These are phyloP conservation scores for Boletus speciosus DNA, from an alignment of 768 basidiomycete species.

Conservation along the genomic window DNA sequence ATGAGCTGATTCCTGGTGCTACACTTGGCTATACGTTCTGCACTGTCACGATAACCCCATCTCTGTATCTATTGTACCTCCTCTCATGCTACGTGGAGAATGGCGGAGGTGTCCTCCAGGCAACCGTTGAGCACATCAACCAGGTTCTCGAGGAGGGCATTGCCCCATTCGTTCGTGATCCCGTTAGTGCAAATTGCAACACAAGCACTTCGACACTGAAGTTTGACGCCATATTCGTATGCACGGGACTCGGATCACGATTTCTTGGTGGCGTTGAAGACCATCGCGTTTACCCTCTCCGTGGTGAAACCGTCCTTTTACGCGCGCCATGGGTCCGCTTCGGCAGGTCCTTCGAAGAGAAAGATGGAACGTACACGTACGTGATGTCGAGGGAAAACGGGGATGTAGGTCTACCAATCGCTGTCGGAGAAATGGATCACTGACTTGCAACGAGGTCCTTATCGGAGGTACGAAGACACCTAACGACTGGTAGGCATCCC, in stretches of 20 bases:
- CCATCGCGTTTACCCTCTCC: constrained; percentile 37
- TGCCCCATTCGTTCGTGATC: neutral
- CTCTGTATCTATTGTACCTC: constrained; percentile 58
- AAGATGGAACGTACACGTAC: constrained; percentile 30
- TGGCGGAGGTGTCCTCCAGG: constrained; percentile 57
- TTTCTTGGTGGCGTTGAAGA: constrained; percentile 47
- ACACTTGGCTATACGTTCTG: constrained; percentile 52
- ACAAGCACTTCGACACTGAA: neutral
- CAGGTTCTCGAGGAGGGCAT: constrained; percentile 39
- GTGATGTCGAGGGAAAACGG: constrained; percentile 34
- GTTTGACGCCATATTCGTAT: constrained; percentile 40
- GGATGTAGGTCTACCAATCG: constrained; percentile 30
- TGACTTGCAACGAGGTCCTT: constrained; percentile 34
- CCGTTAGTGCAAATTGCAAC: neutral
- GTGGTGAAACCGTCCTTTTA: constrained; percentile 42
- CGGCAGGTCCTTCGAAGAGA: constrained; percentile 23
- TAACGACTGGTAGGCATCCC: constrained; percentile 51
- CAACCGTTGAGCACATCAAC: constrained; percentile 58
- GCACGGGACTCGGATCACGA: constrained; percentile 57
- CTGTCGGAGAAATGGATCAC: neutral
- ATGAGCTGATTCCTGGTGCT: constrained; percentile 40
- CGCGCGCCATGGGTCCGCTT: constrained; percentile 42
- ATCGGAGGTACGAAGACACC: constrained; percentile 55
- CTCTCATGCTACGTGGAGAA: constrained; percentile 46
- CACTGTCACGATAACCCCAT: constrained; percentile 65